Evolutionary conservation across 2,329 filamentous ascomycete genomes (phyloP).

Genomic region (Hortaea werneckii): DNA sequence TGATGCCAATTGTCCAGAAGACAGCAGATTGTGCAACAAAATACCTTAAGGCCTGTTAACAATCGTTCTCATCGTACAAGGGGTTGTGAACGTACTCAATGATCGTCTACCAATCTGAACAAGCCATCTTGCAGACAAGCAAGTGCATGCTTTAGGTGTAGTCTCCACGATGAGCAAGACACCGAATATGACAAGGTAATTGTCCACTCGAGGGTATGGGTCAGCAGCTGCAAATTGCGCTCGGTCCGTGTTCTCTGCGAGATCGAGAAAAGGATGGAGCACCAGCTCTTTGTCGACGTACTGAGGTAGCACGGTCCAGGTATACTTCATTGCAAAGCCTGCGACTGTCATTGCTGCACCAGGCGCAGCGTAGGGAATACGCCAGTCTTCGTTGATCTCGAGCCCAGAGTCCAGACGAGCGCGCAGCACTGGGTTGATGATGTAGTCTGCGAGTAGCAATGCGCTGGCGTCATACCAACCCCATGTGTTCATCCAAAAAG

Average conservation of each 20-base stretch:
- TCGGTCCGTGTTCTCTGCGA: slow-evolving; percentile 10
- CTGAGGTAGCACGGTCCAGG: slow-evolving; percentile 16
- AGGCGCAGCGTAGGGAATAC: slow-evolving; percentile 12
- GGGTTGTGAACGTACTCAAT: slow-evolving; percentile 14
- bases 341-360: slow-evolving; percentile 5
- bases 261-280: slow-evolving; percentile 18
- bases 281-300: slow-evolving; percentile 16
- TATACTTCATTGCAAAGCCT: slow-evolving; percentile 19
- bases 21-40: slow-evolving; percentile 19
- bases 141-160: slow-evolving; percentile 6
- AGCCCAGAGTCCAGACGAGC: slow-evolving; percentile 12
- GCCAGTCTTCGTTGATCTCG: slow-evolving; percentile 11
- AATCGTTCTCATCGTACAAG: background rate
- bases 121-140: slow-evolving; percentile 16
- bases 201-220: slow-evolving; percentile 19
- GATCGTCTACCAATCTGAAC: slow-evolving; percentile 18
- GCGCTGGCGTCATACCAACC: slow-evolving; percentile 22
- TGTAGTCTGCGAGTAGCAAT: slow-evolving; percentile 17
- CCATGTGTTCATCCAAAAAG: slow-evolving; percentile 23
- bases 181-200: slow-evolving; percentile 21
- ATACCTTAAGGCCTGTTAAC: slow-evolving; percentile 10
- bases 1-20: slow-evolving; percentile 21
- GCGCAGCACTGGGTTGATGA: slow-evolving; percentile 11
- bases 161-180: slow-evolving; percentile 16
- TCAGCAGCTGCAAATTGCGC: slow-evolving; percentile 10